Base-by-base conservation (phyloP, 768 basidiomycete species). In the Clathrus columnatus region DNA sequence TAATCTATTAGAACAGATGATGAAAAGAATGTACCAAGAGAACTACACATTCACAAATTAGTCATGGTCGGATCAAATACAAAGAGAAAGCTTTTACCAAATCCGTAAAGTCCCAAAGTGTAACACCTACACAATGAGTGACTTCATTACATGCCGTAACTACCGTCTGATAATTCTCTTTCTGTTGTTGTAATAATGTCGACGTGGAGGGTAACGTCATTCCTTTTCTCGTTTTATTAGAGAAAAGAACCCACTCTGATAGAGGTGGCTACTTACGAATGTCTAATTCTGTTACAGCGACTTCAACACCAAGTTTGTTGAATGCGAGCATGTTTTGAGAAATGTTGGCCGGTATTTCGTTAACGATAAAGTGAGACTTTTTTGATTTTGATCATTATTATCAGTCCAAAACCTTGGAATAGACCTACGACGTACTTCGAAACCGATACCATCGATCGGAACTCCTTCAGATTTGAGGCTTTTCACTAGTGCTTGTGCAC, bases 201-300 rank as follows among this genome's bases (percentile, higher is more conserved):
- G 66, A 59, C 1, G 79, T 80, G 11, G 69, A 73, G 16, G 82
- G 82, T 10, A 78, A 68, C 6, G 72, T 72, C 72, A 83, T 81
- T 48, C 36, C 36, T 36, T 36, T 36, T 36, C n/a, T 36, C n/a
- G n/a, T n/a, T n/a, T 11, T n/a, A 4, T 14, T 14, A 36, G 16
- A 7, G 4, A 11, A 14, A 14, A 14, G 14, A 36, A 36, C 14
- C 14, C 14, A 32, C 11, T 11, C n/a, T 11, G 7, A n/a, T 11
- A 14, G n/a, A n/a, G n/a, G 11, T 11, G 10, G n/a, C 4, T 36
- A 36, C 36, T 36, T 11, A 36, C 83, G 73, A 61, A 80, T 80
- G 62, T 85, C 83, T 48, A 85, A 73, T 62, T 84, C 83, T 2
- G 83, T 85, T 60, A 84, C 76, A 10, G 82, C 83, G 24, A 84